Base-by-base conservation (phyloP, 2,329 filamentous ascomycete species). In the Ceratocystis harringtonii region DNA sequence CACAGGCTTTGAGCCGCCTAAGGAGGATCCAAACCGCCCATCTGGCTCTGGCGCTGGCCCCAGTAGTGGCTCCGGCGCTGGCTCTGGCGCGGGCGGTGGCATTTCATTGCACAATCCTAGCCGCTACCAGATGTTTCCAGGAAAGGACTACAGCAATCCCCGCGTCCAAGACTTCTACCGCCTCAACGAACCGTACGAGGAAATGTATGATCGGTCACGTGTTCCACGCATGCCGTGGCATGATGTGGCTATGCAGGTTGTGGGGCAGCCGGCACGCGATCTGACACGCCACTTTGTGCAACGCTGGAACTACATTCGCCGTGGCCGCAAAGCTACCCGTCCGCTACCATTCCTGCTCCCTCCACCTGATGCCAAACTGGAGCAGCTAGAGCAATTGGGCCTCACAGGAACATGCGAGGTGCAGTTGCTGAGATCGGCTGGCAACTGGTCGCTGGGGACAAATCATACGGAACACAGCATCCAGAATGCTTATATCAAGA, bases 201-300 rank as follows among this genome's bases (percentile, higher is more conserved):
- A 99, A 75, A 97, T 97, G 94, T 99, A 97, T 72, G 90, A 97
- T 75, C 87, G 94, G 65, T 87, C 84, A 68, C 88, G 88, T 73
- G 83, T 92, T 19, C 91, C 94, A 1, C 81, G 94, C 68, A 99
- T 97, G 94, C 92, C 94, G 1, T 99, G 94, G 94, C 94, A 99
- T 72, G 94, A 99, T 74, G 91, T 99, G 68, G 85, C 88, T 2
- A 97, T 99, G 94, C 94, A 97, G 75, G 87, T 99, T 52, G 91
- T 97, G 55, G 94, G 94, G 3, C 94, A 97, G 73, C 94, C 94
- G 2, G 92, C 94, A 12, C 84, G 94, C 70, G 94, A 99, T 76
- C 78, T 97, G 68, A 96, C 92, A 1, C 85, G 94, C 25, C 94
- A 97, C 75, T 99, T 99, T 72, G 91, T 97, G 3, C 94, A 99